These are phyloP conservation scores for Tricholoma bakamatsutake DNA, from an alignment of 768 basidiomycete genomes.

Conservation along the genomic window DNA sequence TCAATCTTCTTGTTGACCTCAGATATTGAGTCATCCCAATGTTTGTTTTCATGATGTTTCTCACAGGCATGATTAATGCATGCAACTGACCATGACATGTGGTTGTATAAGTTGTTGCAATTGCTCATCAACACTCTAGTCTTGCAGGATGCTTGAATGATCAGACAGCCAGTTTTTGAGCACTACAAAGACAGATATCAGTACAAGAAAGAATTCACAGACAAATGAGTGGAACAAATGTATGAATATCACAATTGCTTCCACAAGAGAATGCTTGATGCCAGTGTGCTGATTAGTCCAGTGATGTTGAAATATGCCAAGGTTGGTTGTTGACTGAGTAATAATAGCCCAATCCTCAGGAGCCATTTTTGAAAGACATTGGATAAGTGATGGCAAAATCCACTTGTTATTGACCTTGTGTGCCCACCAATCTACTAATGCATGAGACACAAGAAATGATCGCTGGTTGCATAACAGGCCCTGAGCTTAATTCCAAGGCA, in stretches of 20 bases:
- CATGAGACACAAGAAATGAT: background rate
- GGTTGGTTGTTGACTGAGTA: slow-evolving; percentile 17
- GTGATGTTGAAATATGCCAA: slow-evolving; percentile 16
- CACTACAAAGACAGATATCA: background rate
- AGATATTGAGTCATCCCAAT: background rate
- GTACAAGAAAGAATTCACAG: background rate
- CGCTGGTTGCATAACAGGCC: background rate
- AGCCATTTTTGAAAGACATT: slow-evolving; percentile 12
- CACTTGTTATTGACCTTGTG: slow-evolving; percentile 19
- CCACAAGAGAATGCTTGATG: slow-evolving; percentile 13
- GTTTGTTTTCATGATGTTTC: background rate
- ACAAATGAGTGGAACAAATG: background rate
- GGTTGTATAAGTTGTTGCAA: background rate
- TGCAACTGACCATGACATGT: background rate
- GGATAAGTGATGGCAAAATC: slow-evolving; percentile 19
- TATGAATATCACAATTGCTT: slow-evolving; percentile 6
- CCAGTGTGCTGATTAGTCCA: slow-evolving; percentile 16
- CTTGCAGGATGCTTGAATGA: background rate
- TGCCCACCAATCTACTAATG: slow-evolving; percentile 16
- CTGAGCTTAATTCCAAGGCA: slow-evolving; percentile 4
- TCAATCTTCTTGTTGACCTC: background rate
- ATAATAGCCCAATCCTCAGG: slow-evolving; percentile 14
- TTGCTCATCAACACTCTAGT: background rate
- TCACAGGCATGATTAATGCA: background rate
- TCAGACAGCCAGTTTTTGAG: background rate